Evolutionary conservation across 2,329 filamentous ascomycete species (phyloP).

Genomic region (Fusarium sp.): DNA sequence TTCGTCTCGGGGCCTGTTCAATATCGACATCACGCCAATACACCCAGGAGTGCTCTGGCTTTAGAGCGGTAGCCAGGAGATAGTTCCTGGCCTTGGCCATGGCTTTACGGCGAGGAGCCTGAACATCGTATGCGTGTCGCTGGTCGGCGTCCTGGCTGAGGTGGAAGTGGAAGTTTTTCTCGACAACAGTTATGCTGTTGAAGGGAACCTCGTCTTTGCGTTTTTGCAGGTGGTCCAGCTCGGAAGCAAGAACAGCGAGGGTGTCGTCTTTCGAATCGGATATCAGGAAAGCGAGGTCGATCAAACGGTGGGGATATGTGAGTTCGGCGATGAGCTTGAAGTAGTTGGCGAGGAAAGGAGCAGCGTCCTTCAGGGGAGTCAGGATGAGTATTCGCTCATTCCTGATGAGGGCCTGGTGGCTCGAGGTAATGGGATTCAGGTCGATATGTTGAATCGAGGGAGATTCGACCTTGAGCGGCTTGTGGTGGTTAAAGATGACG

Average conservation of each 20-base stretch:
- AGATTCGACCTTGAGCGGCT: slow-evolving; percentile 87
- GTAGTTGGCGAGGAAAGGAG: slow-evolving; percentile 86
- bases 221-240: slow-evolving; percentile 90
- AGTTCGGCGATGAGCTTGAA: slow-evolving; percentile 93
- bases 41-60: slow-evolving; percentile 97
- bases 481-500: slow-evolving; percentile 96
- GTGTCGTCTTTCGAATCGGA: slow-evolving; percentile 95
- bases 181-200: slow-evolving; percentile 85
- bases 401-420: slow-evolving; percentile 82
- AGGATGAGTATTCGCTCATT: slow-evolving; percentile 92
- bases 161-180: slow-evolving; percentile 89
- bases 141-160: slow-evolving; percentile 86
- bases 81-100: slow-evolving; percentile 96
- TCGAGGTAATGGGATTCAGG: slow-evolving; percentile 88
- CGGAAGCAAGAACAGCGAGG: slow-evolving; percentile 85
- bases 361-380: slow-evolving; percentile 92
- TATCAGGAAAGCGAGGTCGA: slow-evolving; percentile 95
- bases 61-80: slow-evolving; percentile 85
- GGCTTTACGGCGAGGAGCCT: slow-evolving; percentile 90
- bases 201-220: slow-evolving; percentile 87
- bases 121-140: slow-evolving; percentile 87
- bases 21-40: slow-evolving; percentile 99
- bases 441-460: slow-evolving; percentile 84
- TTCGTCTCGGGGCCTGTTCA: slow-evolving; percentile 86
- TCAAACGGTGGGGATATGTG: slow-evolving; percentile 94